Base-by-base conservation (phyloP, 805 yeast genomes). In the Yamadazyma takamatsuzukensis region DNA sequence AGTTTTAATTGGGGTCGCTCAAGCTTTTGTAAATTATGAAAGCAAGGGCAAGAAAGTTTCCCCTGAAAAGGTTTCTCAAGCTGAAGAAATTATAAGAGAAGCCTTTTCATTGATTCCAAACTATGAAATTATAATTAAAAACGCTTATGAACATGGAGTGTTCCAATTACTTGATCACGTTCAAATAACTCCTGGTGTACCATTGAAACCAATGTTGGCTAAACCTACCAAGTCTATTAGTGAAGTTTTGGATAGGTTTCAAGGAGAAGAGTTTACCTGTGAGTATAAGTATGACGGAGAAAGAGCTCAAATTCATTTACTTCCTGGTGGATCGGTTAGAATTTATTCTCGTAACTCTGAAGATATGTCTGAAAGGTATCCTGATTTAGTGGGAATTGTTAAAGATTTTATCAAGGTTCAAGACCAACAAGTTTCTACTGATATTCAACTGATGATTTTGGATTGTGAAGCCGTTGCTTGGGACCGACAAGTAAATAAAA, bases 391-490 rank as follows among this genome's bases (percentile, higher is more conserved):
- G 10, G 70, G 79, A 1, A 78, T 84, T 26, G 70, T 86, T 13
- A 73, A 74, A 27, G 81, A 80, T 24, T 78, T 81, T 38, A 49
- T 78, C 25, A 60, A 62, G 16, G 53, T 43, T 4, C 57, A 57
- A 19, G 43, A 36, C 8, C 37, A 48, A 1, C 43, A 39, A 3
- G 53, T 55, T 9, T 40, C 49, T 1, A 68, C 77, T 1, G 60
- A 62, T 25, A 31, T 43, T 12, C 32, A 33, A 15, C 29, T 33
- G 10, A 68, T 90, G 56, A 87, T 93, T 37, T 57, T 93, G 37
- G 98, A 93, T 55, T 84, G 96, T 61, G 98, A 93, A 60, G 96
- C 96, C 6, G 98, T 93, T 6, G 98, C 98, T 0, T 93, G 95
- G 95, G 96, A 90, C 57, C 67, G 80, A 35, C 81, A 72, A 33